Evolutionary conservation across 2,329 filamentous ascomycete species (phyloP).

Genomic region (Sarocladium brachiariae): DNA sequence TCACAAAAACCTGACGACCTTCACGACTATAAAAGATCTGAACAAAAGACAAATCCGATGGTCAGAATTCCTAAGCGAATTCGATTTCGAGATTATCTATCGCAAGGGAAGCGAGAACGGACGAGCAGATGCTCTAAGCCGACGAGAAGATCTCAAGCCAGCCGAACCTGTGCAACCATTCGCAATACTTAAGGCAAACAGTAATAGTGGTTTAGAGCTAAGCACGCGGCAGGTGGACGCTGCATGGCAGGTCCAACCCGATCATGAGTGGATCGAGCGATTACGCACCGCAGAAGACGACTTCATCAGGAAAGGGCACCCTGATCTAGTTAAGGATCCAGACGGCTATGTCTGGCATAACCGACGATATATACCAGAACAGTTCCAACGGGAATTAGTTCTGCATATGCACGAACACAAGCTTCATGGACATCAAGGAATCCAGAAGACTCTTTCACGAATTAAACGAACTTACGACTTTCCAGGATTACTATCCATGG

Average conservation of each 20-base stretch:
- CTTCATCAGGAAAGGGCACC: too few species aligned
- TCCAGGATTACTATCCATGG: not conserved
- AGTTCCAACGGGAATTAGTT: not conserved
- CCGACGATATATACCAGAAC: not conserved
- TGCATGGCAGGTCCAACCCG: too few species aligned
- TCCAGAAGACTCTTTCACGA: not conserved
- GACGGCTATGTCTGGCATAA: not conserved
- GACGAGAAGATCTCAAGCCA: not conserved
- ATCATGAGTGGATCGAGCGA: too few species aligned
- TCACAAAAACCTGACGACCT: conserved; percentile 5
- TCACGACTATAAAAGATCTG: conserved; percentile 4
- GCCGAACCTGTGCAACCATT: too few species aligned
- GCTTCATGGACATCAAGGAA: too few species aligned
- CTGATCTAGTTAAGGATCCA: not conserved
- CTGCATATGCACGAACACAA: too few species aligned
- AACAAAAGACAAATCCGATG: too few species aligned
- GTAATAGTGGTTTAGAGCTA: too few species aligned
- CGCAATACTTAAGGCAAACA: too few species aligned
- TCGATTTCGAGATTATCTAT: conserved; percentile 15
- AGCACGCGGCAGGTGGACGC: too few species aligned
- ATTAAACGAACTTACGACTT: not conserved
- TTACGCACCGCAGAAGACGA: too few species aligned
- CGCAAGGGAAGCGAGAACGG: conserved; percentile 12
- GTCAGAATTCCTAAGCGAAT: conserved; percentile 6
- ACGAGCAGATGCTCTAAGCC: conserved; percentile 5